Percentiles rank a stretch among this genome's conserved stretches.
Evolutionary conservation across 352 stramenopile genomes (phyloP).

Genomic region (Globisporangium mamillatum): DNA sequence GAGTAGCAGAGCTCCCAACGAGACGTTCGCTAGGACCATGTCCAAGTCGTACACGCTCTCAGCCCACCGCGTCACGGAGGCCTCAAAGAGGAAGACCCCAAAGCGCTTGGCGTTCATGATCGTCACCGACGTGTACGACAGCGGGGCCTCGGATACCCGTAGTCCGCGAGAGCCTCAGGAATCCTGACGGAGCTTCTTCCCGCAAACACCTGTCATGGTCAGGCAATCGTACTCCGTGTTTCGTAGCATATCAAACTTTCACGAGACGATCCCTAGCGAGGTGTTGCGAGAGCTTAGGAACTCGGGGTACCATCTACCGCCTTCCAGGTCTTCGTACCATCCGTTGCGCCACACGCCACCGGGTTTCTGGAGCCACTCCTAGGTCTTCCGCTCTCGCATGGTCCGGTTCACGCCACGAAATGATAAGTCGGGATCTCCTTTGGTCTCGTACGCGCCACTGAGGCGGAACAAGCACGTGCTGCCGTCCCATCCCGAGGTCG

Average conservation of each 20-base stretch:
- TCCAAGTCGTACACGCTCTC: constrained; percentile 31
- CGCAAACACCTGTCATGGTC: background rate
- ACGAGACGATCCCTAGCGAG: too few species aligned
- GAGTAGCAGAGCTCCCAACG: constrained; percentile 25
- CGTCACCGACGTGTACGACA: constrained; percentile 6
- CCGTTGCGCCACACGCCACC: too few species aligned
- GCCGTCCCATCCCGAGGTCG: background rate
- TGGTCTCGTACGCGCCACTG: background rate
- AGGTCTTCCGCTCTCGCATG: background rate
- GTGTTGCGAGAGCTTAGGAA: too few species aligned
- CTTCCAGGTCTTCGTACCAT: too few species aligned
- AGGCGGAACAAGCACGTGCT: background rate
- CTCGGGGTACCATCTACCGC: too few species aligned
- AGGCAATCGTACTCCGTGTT: too few species aligned
- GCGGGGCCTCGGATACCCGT: background rate
- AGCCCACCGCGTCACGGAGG: background rate
- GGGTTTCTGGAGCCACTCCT: too few species aligned
- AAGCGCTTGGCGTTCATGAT: constrained; percentile 26
- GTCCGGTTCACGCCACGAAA: background rate
- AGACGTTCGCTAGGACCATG: constrained; percentile 34
- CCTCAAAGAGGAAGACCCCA: constrained; percentile 20
- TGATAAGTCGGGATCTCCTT: background rate
- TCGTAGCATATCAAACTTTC: too few species aligned
- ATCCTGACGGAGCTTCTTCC: background rate
- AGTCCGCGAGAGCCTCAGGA: constrained; percentile 18